These are phyloP conservation scores for Citrus sp. DNA, from an alignment of 345 rosid species.

Conservation along the genomic window DNA sequence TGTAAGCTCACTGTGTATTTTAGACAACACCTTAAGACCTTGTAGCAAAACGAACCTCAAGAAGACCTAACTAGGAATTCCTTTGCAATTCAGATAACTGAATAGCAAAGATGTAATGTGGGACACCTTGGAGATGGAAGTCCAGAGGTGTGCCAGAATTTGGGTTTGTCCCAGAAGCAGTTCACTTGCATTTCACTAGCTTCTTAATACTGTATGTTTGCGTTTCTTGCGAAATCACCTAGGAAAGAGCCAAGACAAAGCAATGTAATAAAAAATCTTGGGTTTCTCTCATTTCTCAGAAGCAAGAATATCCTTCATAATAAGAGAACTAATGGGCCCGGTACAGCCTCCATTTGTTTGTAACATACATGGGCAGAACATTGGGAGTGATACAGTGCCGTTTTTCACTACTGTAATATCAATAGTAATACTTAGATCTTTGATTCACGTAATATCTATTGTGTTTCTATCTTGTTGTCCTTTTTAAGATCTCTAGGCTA, in stretches of 20 bases:
- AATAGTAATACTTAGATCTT: not conserved
- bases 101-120: not conserved
- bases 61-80: not conserved
- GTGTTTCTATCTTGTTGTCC: slow-evolving; percentile 1
- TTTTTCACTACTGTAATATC: not conserved
- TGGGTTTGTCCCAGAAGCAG: not conserved
- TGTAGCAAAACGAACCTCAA: not conserved
- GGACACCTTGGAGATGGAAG: not conserved
- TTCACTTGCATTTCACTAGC: not conserved
- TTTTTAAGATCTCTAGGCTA: not conserved
- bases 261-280: not conserved
- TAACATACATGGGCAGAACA: not conserved
- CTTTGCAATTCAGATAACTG: not conserved
- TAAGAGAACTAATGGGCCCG: not conserved
- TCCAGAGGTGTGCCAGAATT: not conserved
- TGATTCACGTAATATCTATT: not conserved
- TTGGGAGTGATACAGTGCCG: not conserved
- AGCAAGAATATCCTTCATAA: not conserved
- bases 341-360: not conserved
- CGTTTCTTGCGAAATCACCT: not conserved
- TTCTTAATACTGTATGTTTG: not conserved
- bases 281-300: not conserved
- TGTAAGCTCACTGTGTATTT: not conserved
- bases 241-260: not conserved
- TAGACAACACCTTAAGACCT: not conserved